Conservation (phyloP, 495 filamentous ascomycete genomes). For the Penicillium taxi region DNA sequence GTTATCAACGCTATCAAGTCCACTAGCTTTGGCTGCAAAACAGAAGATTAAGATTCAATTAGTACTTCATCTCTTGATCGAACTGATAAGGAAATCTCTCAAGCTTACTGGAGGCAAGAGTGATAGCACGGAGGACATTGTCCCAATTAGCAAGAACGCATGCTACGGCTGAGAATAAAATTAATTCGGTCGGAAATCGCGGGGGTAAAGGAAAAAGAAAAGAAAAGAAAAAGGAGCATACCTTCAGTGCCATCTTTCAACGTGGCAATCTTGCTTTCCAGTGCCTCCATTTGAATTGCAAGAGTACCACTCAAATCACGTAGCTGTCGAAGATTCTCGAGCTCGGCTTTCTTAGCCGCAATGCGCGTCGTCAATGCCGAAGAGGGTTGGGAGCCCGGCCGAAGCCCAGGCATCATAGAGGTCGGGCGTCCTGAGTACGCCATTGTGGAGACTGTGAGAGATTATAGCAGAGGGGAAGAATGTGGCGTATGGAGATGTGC, state of each 20-base stretch:
- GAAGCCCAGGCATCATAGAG: constrained; percentile 31
- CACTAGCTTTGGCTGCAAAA: constrained; percentile 17
- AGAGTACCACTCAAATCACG: constrained; percentile 81
- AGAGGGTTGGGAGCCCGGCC: constrained; percentile 57
- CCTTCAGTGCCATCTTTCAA: constrained; percentile 91
- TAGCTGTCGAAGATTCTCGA: constrained; percentile 80
- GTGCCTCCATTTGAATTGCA: constrained; percentile 81
- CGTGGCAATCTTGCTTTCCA: constrained; percentile 81
- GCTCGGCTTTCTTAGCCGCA: constrained; percentile 85
- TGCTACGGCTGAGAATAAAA: constrained; percentile 61
- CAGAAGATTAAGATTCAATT: neutral
- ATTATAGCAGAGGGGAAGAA: neutral
- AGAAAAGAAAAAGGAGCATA: constrained; percentile 18
- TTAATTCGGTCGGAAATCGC: constrained; percentile 5
- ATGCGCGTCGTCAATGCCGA: constrained; percentile 78
- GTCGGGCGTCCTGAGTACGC: constrained; percentile 47
- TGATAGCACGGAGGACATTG: constrained; percentile 85
- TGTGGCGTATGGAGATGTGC: no score
- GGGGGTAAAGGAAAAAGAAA: constrained; percentile 2
- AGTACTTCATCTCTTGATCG: no score
- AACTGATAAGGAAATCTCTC: constrained; percentile 7
- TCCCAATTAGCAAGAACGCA: constrained; percentile 93
- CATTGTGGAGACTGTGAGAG: constrained; percentile 41
- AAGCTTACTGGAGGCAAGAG: constrained; percentile 84
- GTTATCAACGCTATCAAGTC: constrained; percentile 13